Conservation (phyloP, 192 early-diverging fungal genomes). For the Coemansia sp. region DNA sequence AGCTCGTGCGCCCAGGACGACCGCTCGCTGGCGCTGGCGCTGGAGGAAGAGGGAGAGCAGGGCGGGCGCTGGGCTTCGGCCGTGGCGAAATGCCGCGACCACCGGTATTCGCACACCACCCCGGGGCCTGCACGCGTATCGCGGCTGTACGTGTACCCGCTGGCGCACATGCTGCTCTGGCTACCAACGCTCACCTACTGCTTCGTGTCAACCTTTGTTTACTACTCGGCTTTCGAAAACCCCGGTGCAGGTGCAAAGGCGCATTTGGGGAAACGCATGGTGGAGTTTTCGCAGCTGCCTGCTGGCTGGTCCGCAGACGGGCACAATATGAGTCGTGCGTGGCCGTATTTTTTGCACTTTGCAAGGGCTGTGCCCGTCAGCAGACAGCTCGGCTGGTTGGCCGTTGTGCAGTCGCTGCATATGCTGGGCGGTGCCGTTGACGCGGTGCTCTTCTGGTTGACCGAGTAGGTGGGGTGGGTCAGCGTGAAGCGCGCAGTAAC, state of each 20-base stretch:
- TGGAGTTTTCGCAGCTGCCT: conserved; percentile 22
- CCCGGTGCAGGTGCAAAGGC: neutral
- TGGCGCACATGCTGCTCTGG: conserved; percentile 34
- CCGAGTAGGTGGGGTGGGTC: too few relatives aligned
- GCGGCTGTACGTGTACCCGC: conserved; percentile 44
- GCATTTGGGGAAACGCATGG: conserved; percentile 4
- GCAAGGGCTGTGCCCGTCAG: conserved; percentile 7
- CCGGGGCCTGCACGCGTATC: conserved; percentile 10
- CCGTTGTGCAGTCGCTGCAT: conserved; percentile 33
- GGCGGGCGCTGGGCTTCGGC: conserved; percentile 20
- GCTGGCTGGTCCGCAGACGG: conserved; percentile 28
- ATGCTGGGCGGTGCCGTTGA: conserved; percentile 33
- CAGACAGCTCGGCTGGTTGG: conserved; percentile 32
- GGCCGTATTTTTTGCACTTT: conserved; percentile 28
- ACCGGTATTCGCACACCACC: neutral
- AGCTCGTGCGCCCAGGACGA: neutral
- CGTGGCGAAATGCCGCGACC: conserved; percentile 16
- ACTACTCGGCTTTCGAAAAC: conserved; percentile 23
- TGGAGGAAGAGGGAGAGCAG: too few relatives aligned
- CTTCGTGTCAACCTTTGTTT: conserved; percentile 33
- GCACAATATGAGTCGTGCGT: conserved; percentile 30
- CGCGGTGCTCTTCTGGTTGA: conserved; percentile 42
- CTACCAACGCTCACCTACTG: conserved; percentile 31
- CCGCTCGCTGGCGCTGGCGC: conserved; percentile 5
- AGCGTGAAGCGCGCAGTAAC: too few relatives aligned